Base-by-base conservation (phyloP, 2,329 filamentous ascomycete genomes). In the Didymella lethalis region DNA sequence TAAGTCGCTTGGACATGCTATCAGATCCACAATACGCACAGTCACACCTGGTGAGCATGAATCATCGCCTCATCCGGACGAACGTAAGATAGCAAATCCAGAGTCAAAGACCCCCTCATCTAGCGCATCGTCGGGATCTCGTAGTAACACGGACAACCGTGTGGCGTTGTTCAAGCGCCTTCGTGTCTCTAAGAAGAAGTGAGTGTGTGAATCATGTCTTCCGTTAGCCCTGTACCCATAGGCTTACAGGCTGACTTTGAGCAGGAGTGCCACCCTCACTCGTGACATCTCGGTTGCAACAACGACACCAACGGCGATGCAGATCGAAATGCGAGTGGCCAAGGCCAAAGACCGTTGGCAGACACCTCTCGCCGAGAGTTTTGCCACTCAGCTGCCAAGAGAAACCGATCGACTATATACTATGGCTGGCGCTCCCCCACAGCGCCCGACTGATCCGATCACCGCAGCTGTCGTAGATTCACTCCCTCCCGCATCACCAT, bases 281-380 rank as follows among this genome's bases (percentile, higher is more conserved):
- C 29, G 34, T 14, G 23, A 50, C 7, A 16, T 25, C 18, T 54
- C 40, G 11, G 12, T 26, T 8, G 46, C 28, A 6, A 36, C 28
- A 46, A 44, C 60, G 40, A 64, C 63, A 1, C 79, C 80, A 11
- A 78, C 76, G 1, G 51, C 72, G 5, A 76, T 77, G 26, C 78
- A 78, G 36, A 74, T 81, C 4, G 71, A 76, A n/a, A 64, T 67
- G 20, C 73, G 79, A 10, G 65, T 79, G 28, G 67, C 77, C 34
- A 76, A 63, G 46, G 74, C 76, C 1, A 75, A 78, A 44, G 74
- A 75, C 32, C 71, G 80, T 23, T 82, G 80, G 80, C 78, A 79
- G 54, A 65, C 66, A 2, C 72, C 78, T 18, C 66, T 82, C 4
- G 74, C 80, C 11, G 74, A 77, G 45, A 62, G 63, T 16, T 56